These are phyloP conservation scores for Aspergillus uvarum DNA, from an alignment of 2,329 filamentous ascomycete genomes.

Conservation along the genomic window DNA sequence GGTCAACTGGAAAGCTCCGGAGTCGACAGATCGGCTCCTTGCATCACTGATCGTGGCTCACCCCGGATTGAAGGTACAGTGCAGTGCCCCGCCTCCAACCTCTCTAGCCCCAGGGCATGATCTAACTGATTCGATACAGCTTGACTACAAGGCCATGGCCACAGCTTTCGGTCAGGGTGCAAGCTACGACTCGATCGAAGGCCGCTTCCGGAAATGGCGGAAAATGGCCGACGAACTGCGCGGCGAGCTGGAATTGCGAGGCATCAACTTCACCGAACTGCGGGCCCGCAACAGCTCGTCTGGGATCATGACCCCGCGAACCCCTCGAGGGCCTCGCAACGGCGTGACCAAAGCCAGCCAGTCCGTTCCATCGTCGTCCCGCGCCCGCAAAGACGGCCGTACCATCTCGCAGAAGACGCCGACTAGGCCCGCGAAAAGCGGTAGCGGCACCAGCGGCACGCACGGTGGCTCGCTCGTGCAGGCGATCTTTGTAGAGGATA, in stretches of 20 bases:
- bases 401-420: constrained; percentile 1
- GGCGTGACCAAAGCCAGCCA: constrained; percentile 17
- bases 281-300: constrained; percentile 9
- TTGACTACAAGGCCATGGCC: constrained; percentile 47
- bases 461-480: constrained; percentile 5
- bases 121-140: constrained; percentile 29
- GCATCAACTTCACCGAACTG: constrained; percentile 8
- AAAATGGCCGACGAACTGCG: constrained; percentile 39
- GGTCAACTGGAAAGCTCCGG: constrained; percentile 32
- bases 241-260: constrained; percentile 22
- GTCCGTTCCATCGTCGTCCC: constrained; percentile 8
- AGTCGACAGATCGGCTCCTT: constrained; percentile 28
- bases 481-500: constrained; percentile 19
- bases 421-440: background rate
- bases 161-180: constrained; percentile 46
- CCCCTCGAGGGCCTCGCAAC: constrained; percentile 17
- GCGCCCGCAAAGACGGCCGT: background rate
- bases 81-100: no score
- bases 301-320: constrained; percentile 12
- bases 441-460: background rate
- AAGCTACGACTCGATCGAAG: constrained; percentile 51
- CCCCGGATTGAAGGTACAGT: constrained; percentile 25
- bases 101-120: background rate
- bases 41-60: constrained; percentile 30
- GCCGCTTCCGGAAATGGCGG: constrained; percentile 48